Conservation (phyloP, 768 basidiomycete genomes). For the Pulveroboletus sp. region DNA sequence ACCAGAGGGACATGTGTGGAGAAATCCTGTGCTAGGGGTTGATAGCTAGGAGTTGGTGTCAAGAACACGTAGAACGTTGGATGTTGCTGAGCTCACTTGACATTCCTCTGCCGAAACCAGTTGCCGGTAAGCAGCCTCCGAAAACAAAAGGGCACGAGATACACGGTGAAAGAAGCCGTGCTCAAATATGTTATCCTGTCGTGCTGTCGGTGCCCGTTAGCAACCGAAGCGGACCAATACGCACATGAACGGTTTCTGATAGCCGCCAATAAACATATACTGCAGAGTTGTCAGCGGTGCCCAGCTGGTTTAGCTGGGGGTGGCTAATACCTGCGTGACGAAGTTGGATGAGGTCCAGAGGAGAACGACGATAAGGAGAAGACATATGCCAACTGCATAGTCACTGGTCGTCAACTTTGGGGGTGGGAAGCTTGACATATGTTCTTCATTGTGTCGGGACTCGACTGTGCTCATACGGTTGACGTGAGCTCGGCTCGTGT, state of each 20-base stretch:
- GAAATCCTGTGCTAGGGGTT: slow-evolving; percentile 18
- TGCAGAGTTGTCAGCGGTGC: slow-evolving; percentile 14
- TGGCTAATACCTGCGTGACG: slow-evolving; percentile 75
- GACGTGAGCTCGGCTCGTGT: not conserved
- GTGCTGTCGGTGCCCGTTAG: slow-evolving; percentile 1
- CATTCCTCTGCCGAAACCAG: slow-evolving; percentile 3
- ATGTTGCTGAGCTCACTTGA: slow-evolving; percentile 5
- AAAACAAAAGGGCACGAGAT: slow-evolving; percentile 63
- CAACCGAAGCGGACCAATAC: slow-evolving; percentile 18
- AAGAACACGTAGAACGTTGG: not conserved
- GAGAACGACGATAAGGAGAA: slow-evolving; percentile 72
- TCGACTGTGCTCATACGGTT: slow-evolving; percentile 18
- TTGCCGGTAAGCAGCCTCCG: slow-evolving; percentile 24
- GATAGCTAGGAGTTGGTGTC: slow-evolving; percentile 20
- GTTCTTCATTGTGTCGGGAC: slow-evolving; percentile 13
- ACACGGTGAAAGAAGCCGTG: slow-evolving; percentile 83
- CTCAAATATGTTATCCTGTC: slow-evolving; percentile 82
- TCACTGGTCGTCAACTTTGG: slow-evolving; percentile 22
- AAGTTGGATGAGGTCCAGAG: slow-evolving; percentile 91
- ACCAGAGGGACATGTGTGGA: slow-evolving; percentile 17
- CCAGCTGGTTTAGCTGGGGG: not conserved
- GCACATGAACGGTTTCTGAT: slow-evolving; percentile 86
- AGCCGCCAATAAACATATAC: slow-evolving; percentile 62
- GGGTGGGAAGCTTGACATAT: slow-evolving; percentile 7
- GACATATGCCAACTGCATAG: slow-evolving; percentile 57